These are phyloP conservation scores for Pythium phragmiticola DNA, from an alignment of 352 stramenopile species.

Conservation along the genomic window DNA sequence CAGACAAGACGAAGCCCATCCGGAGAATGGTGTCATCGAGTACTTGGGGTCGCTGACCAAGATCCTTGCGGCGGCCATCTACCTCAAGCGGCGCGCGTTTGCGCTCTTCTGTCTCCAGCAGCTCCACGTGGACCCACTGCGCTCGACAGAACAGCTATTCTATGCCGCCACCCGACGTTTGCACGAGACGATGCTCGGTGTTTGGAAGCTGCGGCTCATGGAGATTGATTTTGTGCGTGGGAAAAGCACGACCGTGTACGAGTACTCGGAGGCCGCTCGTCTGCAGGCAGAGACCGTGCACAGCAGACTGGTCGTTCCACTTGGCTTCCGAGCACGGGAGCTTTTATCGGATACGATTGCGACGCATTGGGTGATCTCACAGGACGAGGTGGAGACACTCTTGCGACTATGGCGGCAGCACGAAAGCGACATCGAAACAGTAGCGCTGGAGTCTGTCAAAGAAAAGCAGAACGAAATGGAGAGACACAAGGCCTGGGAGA, in stretches of 20 bases:
- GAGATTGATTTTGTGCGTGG: constrained; percentile 49
- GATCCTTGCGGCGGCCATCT: constrained; percentile 48
- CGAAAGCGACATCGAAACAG: neutral
- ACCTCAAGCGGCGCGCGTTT: constrained; percentile 56
- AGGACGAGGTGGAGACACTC: constrained; percentile 16
- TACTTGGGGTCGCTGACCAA: constrained; percentile 47
- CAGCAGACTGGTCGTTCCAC: constrained; percentile 30
- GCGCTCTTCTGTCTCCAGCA: constrained; percentile 48
- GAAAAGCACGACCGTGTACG: constrained; percentile 53
- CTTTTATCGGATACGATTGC: constrained; percentile 49
- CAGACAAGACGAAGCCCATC: constrained; percentile 53
- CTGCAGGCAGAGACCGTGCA: constrained; percentile 10
- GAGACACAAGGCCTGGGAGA: constrained; percentile 11
- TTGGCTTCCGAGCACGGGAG: constrained; percentile 46
- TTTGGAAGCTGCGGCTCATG: constrained; percentile 55
- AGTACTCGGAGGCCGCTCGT: constrained; percentile 46
- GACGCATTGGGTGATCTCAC: constrained; percentile 25
- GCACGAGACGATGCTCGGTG: constrained; percentile 46
- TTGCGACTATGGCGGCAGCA: constrained; percentile 5
- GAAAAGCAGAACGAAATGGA: constrained; percentile 6
- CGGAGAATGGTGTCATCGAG: constrained; percentile 54
- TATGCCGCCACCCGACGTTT: constrained; percentile 39
- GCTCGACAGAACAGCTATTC: constrained; percentile 57
- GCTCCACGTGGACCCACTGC: constrained; percentile 38
- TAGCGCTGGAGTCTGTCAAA: neutral